These are phyloP conservation scores for Fusarium austroafricanum DNA, from an alignment of 2,329 filamentous ascomycete species.

Conservation along the genomic window DNA sequence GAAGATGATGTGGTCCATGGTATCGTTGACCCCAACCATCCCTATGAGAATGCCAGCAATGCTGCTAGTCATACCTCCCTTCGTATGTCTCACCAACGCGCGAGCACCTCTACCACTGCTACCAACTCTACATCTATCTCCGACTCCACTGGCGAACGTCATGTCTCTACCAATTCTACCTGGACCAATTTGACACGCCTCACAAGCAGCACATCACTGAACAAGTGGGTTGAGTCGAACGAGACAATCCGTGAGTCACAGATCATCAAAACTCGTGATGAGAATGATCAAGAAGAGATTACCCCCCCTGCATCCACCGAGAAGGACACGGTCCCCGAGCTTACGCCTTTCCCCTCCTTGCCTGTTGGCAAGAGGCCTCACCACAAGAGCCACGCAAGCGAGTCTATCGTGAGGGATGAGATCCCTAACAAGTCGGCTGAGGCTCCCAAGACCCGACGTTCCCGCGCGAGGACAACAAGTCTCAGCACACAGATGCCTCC, in stretches of 20 bases:
- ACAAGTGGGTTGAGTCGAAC: conserved; percentile 51
- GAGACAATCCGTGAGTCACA: conserved; percentile 49
- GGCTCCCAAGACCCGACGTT: conserved; percentile 48
- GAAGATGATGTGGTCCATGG: conserved; percentile 48
- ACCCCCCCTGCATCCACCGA: conserved; percentile 45
- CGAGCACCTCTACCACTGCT: conserved; percentile 66
- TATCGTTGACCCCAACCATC: conserved; percentile 29
- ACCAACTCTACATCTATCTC: conserved; percentile 61
- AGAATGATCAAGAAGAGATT: conserved; percentile 43
- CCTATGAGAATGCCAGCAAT: conserved; percentile 39
- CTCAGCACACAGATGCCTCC: conserved; percentile 56
- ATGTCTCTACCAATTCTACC: conserved; percentile 65
- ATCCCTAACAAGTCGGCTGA: conserved; percentile 49
- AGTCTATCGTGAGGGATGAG: conserved; percentile 51
- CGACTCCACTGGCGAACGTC: conserved; percentile 61
- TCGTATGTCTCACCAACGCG: conserved; percentile 56
- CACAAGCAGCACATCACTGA: conserved; percentile 64
- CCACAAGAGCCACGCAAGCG: conserved; percentile 55
- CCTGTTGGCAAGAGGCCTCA: conserved; percentile 40
- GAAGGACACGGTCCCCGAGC: conserved; percentile 52
- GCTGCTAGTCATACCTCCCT: conserved; percentile 33
- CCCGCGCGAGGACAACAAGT: conserved; percentile 60
- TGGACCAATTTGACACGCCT: conserved; percentile 66
- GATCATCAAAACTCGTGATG: conserved; percentile 37
- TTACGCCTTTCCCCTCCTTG: conserved; percentile 46